Evolutionary conservation across 495 filamentous ascomycete genomes (phyloP).

Genomic region (Lasiosphaeris hirsuta): DNA sequence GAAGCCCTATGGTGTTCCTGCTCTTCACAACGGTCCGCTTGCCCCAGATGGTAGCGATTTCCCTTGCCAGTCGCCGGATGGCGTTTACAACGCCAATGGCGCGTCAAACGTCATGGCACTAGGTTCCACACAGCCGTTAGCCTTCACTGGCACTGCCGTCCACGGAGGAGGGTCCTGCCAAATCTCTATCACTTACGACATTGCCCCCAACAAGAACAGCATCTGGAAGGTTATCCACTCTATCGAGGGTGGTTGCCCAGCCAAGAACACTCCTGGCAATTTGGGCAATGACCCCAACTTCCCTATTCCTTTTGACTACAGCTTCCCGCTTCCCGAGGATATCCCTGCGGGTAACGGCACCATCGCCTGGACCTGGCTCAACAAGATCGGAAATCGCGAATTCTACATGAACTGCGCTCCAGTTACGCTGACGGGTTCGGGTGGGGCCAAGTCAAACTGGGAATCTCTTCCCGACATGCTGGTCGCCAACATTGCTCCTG

Average conservation of each 20-base stretch:
- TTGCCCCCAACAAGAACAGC: slow-evolving; percentile 51
- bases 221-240: slow-evolving; percentile 78
- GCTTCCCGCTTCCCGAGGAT: slow-evolving; percentile 55
- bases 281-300: slow-evolving; percentile 27
- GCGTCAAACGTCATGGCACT: slow-evolving; percentile 47
- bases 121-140: slow-evolving; percentile 51
- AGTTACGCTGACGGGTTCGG: slow-evolving; percentile 57
- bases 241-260: slow-evolving; percentile 77
- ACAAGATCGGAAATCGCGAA: slow-evolving; percentile 82
- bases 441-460: slow-evolving; percentile 47
- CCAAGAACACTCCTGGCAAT: slow-evolving; percentile 44
- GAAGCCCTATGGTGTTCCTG: slow-evolving; percentile 58
- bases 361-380: slow-evolving; percentile 88
- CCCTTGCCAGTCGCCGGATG: slow-evolving; percentile 64
- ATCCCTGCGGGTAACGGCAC: slow-evolving; percentile 60
- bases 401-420: slow-evolving; percentile 96
- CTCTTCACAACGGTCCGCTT: slow-evolving; percentile 52
- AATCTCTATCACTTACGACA: slow-evolving; percentile 75
- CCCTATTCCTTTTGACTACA: slow-evolving; percentile 39
- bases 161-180: slow-evolving; percentile 91
- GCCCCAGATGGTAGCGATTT: slow-evolving; percentile 58
- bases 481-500: slow-evolving; percentile 61
- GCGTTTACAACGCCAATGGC: slow-evolving; percentile 38
- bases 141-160: slow-evolving; percentile 60
- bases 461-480: slow-evolving; percentile 74